Conservation (phyloP, 2,329 filamentous ascomycete genomes). For the Colletotrichum tanaceti region DNA sequence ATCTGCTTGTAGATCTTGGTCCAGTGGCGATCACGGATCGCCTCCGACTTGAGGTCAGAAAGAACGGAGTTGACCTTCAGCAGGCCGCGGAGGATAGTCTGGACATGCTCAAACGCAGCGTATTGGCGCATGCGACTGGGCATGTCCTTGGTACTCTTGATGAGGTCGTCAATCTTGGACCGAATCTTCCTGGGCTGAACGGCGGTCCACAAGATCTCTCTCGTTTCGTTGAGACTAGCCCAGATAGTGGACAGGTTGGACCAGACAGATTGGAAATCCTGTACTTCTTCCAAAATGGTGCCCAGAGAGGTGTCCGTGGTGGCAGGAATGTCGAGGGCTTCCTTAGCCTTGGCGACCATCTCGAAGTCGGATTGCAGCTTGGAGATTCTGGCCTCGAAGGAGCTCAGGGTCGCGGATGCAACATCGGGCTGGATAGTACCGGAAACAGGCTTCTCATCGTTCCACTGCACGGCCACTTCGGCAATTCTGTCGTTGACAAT, state of each 20-base stretch:
- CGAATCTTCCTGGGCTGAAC: slow-evolving; percentile 95
- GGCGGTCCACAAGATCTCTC: slow-evolving; percentile 93
- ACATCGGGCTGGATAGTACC: slow-evolving; percentile 91
- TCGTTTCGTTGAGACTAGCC: slow-evolving; percentile 93
- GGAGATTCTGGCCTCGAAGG: slow-evolving; percentile 87
- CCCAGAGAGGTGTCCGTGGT: slow-evolving; percentile 83
- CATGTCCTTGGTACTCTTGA: slow-evolving; percentile 99
- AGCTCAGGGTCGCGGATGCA: slow-evolving; percentile 82
- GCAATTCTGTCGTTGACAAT: slow-evolving; percentile 88
- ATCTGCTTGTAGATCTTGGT: slow-evolving; percentile 97
- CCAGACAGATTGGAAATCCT: slow-evolving; percentile 99
- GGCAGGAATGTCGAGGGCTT: slow-evolving; percentile 89
- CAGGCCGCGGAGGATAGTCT: slow-evolving; percentile 86
- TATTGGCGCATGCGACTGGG: slow-evolving; percentile 99
- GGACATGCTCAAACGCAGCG: slow-evolving; percentile 98
- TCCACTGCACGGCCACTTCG: slow-evolving; percentile 89
- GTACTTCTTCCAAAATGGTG: slow-evolving; percentile 93
- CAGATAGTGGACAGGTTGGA: slow-evolving; percentile 94
- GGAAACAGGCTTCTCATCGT: slow-evolving; percentile 95
- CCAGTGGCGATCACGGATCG: slow-evolving; percentile 96
- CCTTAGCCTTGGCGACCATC: slow-evolving; percentile 96
- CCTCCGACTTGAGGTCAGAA: slow-evolving; percentile 93
- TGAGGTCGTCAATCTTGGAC: slow-evolving; percentile 86
- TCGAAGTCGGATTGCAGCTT: slow-evolving; percentile 87
- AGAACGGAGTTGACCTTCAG: slow-evolving; percentile 92